Percentiles rank a stretch among this genome's conserved stretches.
These are phyloP conservation scores for Atkinsonella hypoxylon DNA, from an alignment of 2,329 filamentous ascomycete genomes.

Conservation along the genomic window DNA sequence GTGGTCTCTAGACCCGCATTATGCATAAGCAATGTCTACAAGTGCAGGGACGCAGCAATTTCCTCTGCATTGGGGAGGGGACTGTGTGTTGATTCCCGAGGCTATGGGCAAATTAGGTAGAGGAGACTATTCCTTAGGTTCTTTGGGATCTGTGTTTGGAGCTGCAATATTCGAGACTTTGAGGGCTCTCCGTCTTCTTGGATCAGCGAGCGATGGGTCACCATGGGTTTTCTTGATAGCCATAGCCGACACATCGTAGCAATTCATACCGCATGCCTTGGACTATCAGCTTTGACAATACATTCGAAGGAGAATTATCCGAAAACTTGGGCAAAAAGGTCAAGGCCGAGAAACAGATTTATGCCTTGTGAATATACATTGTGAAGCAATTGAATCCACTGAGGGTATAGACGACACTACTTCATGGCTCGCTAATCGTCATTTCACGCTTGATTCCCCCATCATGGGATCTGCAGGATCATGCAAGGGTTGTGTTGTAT, in stretches of 20 bases:
- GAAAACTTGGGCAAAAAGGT: conserved; percentile 34
- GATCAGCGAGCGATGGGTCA: not conserved
- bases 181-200: conserved; percentile 24
- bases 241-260: not conserved
- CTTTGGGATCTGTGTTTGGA: conserved; percentile 57
- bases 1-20: no score
- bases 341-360: conserved; percentile 36
- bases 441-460: conserved; percentile 60
- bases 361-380: conserved; percentile 41
- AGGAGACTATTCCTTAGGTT: conserved; percentile 53
- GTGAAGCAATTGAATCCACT: conserved; percentile 33
- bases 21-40: conserved; percentile 52
- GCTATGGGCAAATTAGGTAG: conserved; percentile 61
- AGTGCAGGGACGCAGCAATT: conserved; percentile 58
- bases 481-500: no score
- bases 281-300: conserved; percentile 22
- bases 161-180: conserved; percentile 60
- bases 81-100: conserved; percentile 62
- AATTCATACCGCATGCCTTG: not conserved
- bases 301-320: conserved; percentile 40
- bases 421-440: conserved; percentile 53
- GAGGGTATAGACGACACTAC: conserved; percentile 63
- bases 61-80: conserved; percentile 61
- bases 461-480: no score
- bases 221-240: not conserved